These are phyloP conservation scores for Cadophora malorum DNA, from an alignment of 2,329 filamentous ascomycete genomes.

Conservation along the genomic window DNA sequence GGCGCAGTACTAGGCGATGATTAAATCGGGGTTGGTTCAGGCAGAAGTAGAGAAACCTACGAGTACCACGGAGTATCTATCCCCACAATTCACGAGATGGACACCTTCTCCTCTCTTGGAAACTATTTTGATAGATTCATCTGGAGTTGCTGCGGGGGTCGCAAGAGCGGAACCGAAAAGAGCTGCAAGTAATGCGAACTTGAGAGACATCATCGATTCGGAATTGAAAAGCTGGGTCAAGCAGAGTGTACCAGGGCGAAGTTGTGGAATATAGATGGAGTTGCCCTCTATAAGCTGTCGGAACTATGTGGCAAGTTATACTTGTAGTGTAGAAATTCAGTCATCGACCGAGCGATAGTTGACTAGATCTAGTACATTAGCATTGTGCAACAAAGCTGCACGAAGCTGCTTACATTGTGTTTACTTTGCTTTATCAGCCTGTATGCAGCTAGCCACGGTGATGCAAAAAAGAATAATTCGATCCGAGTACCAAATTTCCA, in stretches of 20 bases:
- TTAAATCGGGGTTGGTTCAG: background rate
- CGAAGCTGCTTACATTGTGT: background rate
- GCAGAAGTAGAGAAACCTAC: background rate
- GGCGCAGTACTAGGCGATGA: slow-evolving; percentile 5
- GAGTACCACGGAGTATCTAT: slow-evolving; percentile 14
- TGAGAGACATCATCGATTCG: background rate
- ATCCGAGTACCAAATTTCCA: background rate
- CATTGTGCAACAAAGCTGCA: background rate
- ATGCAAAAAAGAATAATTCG: too few species aligned
- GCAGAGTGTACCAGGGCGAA: too few species aligned
- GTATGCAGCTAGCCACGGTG: background rate
- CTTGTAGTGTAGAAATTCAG: background rate
- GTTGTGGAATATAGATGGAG: too few species aligned
- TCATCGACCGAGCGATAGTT: background rate
- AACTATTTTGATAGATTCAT: background rate
- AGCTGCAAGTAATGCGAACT: background rate
- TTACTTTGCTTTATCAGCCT: background rate
- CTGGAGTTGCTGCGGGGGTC: slow-evolving; percentile 1
- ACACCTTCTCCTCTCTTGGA: slow-evolving; percentile 16
- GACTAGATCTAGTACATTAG: background rate
- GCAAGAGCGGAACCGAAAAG: background rate
- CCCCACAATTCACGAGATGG: slow-evolving; percentile 20
- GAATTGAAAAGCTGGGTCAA: too few species aligned
- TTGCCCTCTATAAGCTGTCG: too few species aligned
- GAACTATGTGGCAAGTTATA: background rate